phyloP scores from a whole-genome alignment of 148 eudicot species.

The Rhododendron ovatum region DNA sequence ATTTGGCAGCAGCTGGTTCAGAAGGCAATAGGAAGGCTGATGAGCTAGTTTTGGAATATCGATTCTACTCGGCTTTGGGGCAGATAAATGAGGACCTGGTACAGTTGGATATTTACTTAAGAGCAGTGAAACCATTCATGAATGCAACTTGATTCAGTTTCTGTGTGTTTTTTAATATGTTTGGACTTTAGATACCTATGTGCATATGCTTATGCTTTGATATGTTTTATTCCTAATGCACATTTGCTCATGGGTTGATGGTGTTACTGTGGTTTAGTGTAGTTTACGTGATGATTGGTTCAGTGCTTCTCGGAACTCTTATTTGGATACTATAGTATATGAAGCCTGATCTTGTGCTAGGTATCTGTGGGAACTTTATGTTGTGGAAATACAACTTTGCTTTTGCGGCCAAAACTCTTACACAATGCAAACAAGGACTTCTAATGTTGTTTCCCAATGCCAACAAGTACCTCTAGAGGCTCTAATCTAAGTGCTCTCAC shows the following conservation, averaged over 20 bases:
- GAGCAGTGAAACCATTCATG: not conserved
- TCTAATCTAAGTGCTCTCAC: not conserved
- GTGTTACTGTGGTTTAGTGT: not conserved
- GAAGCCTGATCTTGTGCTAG: not conserved
- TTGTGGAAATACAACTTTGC: not conserved
- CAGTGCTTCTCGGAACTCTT: not conserved
- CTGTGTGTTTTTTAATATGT: not conserved
- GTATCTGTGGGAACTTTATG: not conserved
- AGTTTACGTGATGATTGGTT: not conserved
- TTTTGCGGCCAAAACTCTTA: not conserved
- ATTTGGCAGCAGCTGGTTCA: slow-evolving; percentile 29
- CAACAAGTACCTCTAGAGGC: not conserved
- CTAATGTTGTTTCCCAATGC: not conserved
- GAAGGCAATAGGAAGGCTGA: slow-evolving; percentile 31
- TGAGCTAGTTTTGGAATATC: slow-evolving; percentile 31
- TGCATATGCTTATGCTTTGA: not conserved
- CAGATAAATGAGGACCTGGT: slow-evolving; percentile 57
- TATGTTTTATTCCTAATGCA: not conserved
- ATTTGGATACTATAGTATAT: not conserved
- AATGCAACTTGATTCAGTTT: slow-evolving; percentile 6
- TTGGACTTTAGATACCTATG: not conserved
- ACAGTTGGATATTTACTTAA: slow-evolving; percentile 13
- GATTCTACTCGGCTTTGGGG: slow-evolving; percentile 28
- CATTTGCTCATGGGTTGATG: not conserved
- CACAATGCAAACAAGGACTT: not conserved